Evolutionary conservation across 208 protist species (phyloP).

Genomic region (Wallacemonas sp.): DNA sequence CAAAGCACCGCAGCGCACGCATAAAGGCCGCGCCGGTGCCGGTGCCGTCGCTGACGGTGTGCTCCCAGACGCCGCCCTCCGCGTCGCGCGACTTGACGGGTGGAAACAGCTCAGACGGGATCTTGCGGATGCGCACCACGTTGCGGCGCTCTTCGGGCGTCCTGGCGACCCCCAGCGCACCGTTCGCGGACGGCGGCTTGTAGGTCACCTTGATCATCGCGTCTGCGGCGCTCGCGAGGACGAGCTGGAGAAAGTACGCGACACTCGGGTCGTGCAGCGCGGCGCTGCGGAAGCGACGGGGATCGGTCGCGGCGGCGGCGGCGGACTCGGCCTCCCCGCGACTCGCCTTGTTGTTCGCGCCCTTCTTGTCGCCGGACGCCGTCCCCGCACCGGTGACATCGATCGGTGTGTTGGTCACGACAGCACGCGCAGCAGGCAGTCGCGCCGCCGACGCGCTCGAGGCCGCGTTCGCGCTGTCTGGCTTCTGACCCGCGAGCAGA

Average conservation of each 20-base stretch:
- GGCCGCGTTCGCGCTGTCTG: neutral
- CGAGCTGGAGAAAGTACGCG: conserved; percentile 20
- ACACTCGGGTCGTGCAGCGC: conserved; percentile 11
- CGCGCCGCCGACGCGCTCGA: neutral
- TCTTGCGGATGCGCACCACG: neutral
- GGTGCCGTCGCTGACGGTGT: conserved; percentile 1
- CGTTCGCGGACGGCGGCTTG: neutral
- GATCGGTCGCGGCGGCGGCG: neutral
- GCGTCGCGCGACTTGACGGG: neutral
- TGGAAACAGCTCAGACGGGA: neutral
- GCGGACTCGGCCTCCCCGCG: neutral
- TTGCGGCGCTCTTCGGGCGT: conserved; percentile 1
- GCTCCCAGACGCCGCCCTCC: neutral
- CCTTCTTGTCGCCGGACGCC: neutral
- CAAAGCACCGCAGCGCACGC: neutral
- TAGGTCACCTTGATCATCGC: conserved; percentile 7
- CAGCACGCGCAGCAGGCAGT: neutral
- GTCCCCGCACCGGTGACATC: neutral
- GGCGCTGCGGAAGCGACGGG: neutral
- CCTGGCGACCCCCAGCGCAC: neutral
- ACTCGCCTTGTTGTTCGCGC: no score
- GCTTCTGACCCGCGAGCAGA: neutral
- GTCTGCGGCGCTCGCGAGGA: conserved; percentile 9
- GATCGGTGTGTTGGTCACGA: neutral
- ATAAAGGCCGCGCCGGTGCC: neutral